phyloP scores from a whole-genome alignment of 129 eudicot genomes.

The Rutidosis leptorrhynchoides region DNA sequence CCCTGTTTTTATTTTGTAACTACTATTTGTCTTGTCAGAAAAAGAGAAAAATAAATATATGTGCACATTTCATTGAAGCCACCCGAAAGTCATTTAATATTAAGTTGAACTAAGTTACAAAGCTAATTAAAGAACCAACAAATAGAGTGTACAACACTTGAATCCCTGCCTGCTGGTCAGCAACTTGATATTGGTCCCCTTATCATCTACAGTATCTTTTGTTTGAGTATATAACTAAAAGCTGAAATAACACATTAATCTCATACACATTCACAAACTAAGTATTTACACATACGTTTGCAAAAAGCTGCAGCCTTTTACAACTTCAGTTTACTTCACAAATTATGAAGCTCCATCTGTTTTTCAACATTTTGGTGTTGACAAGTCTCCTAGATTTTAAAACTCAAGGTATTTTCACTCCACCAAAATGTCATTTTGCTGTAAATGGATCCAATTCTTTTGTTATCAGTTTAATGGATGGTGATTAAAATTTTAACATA shows the following conservation, averaged over 20 bases:
- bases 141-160: background rate
- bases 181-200: slow-evolving; percentile 25
- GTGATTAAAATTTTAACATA: background rate
- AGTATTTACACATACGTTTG: background rate
- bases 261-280: slow-evolving; percentile 14
- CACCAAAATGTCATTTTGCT: slow-evolving; percentile 6
- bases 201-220: background rate
- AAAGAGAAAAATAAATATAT: slow-evolving; percentile 4
- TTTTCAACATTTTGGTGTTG: slow-evolving; percentile 36
- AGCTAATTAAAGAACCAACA: background rate
- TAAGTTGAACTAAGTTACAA: background rate
- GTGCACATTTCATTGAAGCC: slow-evolving; percentile 11
- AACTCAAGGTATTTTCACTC: slow-evolving; percentile 41
- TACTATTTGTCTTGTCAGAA: slow-evolving; percentile 24
- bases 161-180: background rate
- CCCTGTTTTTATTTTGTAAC: slow-evolving; percentile 21
- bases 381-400: slow-evolving; percentile 30
- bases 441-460: background rate
- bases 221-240: background rate
- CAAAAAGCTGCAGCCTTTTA: background rate
- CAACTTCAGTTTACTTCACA: background rate
- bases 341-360: slow-evolving; percentile 34
- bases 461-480: background rate
- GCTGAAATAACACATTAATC: background rate
- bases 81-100: slow-evolving; percentile 18